phyloP scores from a whole-genome alignment of 2,329 filamentous ascomycete species.

The Monascus ruber region DNA sequence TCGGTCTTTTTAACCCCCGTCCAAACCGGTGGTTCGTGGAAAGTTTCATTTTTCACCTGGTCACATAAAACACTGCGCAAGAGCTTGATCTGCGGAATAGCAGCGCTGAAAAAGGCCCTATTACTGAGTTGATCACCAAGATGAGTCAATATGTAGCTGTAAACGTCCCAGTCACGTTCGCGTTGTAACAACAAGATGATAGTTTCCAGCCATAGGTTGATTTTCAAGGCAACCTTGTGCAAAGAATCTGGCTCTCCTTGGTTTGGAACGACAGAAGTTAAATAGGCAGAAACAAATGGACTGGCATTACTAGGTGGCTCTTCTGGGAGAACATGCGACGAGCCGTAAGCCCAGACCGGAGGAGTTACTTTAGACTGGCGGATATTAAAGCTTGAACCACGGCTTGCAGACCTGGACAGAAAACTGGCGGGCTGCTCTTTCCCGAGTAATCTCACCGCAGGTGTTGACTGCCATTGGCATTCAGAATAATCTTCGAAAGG shows the following conservation, averaged over 20 bases:
- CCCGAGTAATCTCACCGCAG: conserved; percentile 17
- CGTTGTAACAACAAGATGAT: conserved; percentile 63
- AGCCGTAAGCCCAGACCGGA: conserved; percentile 48
- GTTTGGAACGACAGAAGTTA: conserved; percentile 24
- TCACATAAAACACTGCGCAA: conserved; percentile 70
- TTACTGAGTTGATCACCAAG: conserved; percentile 82
- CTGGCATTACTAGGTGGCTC: conserved; percentile 40
- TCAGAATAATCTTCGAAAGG: conserved; percentile 30
- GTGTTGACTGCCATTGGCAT: conserved; percentile 23
- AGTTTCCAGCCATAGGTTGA: conserved; percentile 63
- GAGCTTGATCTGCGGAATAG: conserved; percentile 62
- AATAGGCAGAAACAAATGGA: conserved; percentile 39
- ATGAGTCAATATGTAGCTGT: conserved; percentile 80
- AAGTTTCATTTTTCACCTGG: conserved; percentile 63
- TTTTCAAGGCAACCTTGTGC: conserved; percentile 42
- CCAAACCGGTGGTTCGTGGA: conserved; percentile 69
- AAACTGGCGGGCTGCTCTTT: conserved; percentile 19
- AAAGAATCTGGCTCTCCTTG: conserved; percentile 12
- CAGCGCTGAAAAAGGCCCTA: conserved; percentile 67
- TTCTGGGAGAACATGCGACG: conserved; percentile 43
- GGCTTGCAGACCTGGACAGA: conserved; percentile 20
- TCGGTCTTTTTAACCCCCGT: conserved; percentile 76
- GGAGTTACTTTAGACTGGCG: conserved; percentile 26
- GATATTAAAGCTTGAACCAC: conserved; percentile 21
- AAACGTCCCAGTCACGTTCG: conserved; percentile 79